Conservation (phyloP, 73 alveolate genomes). For the Vitrella brassicaformis region DNA sequence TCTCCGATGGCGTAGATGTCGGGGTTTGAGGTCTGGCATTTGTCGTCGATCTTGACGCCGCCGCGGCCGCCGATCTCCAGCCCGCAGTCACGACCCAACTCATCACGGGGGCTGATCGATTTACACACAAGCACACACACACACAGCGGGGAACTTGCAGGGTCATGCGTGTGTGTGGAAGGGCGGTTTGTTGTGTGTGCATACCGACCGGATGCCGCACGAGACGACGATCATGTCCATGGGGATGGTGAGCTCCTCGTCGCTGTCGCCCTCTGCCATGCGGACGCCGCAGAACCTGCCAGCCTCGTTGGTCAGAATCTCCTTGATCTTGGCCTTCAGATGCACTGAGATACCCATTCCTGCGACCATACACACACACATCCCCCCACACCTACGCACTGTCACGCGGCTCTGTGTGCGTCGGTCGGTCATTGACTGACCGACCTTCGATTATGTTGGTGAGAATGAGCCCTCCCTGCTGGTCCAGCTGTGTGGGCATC, state of each 20-base stretch:
- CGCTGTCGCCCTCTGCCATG: neutral
- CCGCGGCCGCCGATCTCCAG: slow-evolving; percentile 23
- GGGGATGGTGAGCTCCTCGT: neutral
- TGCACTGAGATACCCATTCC: slow-evolving; percentile 1
- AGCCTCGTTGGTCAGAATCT: neutral
- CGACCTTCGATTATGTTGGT: neutral
- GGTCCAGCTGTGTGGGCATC: slow-evolving; percentile 28
- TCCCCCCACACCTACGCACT: neutral
- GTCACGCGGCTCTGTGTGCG: neutral
- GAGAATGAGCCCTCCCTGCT: slow-evolving; percentile 1
- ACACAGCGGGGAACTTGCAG: too few species aligned
- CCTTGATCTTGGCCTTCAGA: neutral
- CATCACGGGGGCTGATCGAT: slow-evolving; percentile 39
- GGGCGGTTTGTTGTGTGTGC: too few species aligned
- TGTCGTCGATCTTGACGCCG: slow-evolving; percentile 19
- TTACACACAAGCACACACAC: too few species aligned
- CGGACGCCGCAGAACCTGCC: neutral
- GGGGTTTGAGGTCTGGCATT: slow-evolving; percentile 18
- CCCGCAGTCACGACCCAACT: slow-evolving; percentile 15
- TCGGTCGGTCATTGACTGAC: neutral
- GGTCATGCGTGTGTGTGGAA: too few species aligned
- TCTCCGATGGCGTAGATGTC: slow-evolving; percentile 31
- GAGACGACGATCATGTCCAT: slow-evolving; percentile 18
- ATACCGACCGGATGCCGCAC: too few species aligned
- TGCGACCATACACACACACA: neutral